Evolutionary conservation across 2,329 filamentous ascomycete genomes (phyloP), one percentile per base, ranked within the genome.

Genomic region (Ilyonectria sp.): DNA sequence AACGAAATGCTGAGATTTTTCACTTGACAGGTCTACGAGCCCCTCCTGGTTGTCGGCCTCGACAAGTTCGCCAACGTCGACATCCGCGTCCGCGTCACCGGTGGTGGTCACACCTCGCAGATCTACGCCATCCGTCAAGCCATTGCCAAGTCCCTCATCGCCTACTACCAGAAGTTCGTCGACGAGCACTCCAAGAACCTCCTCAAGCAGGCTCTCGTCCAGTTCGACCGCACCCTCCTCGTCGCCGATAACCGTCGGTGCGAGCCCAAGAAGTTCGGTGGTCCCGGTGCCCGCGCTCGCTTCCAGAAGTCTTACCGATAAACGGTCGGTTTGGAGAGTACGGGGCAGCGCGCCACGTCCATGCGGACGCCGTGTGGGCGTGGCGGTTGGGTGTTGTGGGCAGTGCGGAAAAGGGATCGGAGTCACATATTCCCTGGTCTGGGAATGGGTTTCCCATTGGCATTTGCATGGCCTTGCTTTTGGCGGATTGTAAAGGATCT

Each of bases 261-360:
- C 86, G 96, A 99, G 91, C 95, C 95, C 87, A 98, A 98, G 95
- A 98, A 98, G 90, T 94, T 94, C 83, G 92, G 91, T 84, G 93
- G 93, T 93, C 93, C 91, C 80, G 95, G 95, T 91, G 95, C 96
- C 83, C 93, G 95, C 83, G 89, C 95, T 82, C 93, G 95, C 84
- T 98, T 94, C 95, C 95, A 98, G 90, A 98, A 98, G 90, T 97
- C 95, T 79, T 97, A 98, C 92, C 94, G 95, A 95, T 97, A 95
- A 94, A 79, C 74, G 74, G 69, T 68, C 62, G 67, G 68, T 52
- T 68, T 63, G 74, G 71, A 71, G 64, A 68, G 71, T 67, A 70
- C 61, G 65, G 69, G 70, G 65, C 64, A 65, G 63, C 58, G 63
- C 68, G 69, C 63, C 55, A 33, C 47, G 54, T 46, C 46, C 33